A percentile compares a stretch with the other conserved stretches of the same genome.
phyloP scores from a whole-genome alignment of 1,139 yeast species.

The Pichiaceae sp. region DNA sequence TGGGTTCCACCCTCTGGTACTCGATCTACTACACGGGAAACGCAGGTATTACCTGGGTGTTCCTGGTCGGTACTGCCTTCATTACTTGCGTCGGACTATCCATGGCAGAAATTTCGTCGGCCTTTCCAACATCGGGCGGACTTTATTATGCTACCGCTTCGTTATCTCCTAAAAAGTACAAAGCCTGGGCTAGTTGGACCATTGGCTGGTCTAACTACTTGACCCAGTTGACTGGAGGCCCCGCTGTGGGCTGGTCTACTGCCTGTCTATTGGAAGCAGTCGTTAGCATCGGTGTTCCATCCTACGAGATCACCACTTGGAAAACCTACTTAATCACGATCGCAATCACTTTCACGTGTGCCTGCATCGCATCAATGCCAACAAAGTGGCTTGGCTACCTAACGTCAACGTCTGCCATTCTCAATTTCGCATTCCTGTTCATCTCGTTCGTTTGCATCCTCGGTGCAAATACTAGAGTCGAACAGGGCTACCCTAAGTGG shows the following conservation, averaged over 20 bases:
- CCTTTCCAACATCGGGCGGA: slow-evolving; percentile 69
- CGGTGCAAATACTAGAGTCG: slow-evolving; percentile 40
- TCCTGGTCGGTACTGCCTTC: slow-evolving; percentile 43
- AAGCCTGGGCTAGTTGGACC: slow-evolving; percentile 49
- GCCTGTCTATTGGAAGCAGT: slow-evolving; percentile 55
- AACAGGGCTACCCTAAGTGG: slow-evolving; percentile 35
- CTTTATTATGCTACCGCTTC: slow-evolving; percentile 40
- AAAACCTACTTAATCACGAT: slow-evolving; percentile 44
- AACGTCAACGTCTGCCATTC: slow-evolving; percentile 43
- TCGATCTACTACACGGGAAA: slow-evolving; percentile 36
- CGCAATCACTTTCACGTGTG: slow-evolving; percentile 45
- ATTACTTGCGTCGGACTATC: slow-evolving; percentile 45
- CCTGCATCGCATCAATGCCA: slow-evolving; percentile 38
- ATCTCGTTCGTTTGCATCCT: slow-evolving; percentile 51
- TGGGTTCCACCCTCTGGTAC: slow-evolving; percentile 49
- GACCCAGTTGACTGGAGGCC: slow-evolving; percentile 48
- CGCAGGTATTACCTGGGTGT: slow-evolving; percentile 48
- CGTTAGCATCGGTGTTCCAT: slow-evolving; percentile 26
- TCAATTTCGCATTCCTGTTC: slow-evolving; percentile 43
- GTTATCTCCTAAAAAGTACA: slow-evolving; percentile 45
- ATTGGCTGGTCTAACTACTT: slow-evolving; percentile 55
- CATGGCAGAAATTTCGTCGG: slow-evolving; percentile 55
- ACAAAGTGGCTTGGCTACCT: slow-evolving; percentile 52
- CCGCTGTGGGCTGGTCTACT: slow-evolving; percentile 54
- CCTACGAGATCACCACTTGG: slow-evolving; percentile 37